phyloP scores from a whole-genome alignment of 2,329 filamentous ascomycete species.

The Colletotrichum sublineola region DNA sequence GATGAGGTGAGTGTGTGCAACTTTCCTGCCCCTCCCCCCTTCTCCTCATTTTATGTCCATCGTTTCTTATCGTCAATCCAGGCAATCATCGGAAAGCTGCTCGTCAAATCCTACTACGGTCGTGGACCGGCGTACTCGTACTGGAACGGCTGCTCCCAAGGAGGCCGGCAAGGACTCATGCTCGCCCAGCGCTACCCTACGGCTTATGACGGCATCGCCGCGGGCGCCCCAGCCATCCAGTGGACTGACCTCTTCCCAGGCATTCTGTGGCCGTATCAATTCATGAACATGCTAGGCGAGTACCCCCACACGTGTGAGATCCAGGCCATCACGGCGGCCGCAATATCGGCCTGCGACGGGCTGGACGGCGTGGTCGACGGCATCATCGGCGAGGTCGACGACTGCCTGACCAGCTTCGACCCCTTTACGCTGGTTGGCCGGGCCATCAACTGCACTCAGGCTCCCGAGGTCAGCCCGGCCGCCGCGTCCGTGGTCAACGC shows the following conservation, averaged over 20 bases:
- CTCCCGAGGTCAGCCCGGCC: constrained; percentile 10
- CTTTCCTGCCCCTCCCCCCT: no score
- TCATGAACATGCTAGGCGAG: constrained; percentile 23
- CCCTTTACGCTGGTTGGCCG: constrained; percentile 17
- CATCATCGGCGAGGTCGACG: constrained; percentile 56
- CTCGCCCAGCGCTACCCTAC: constrained; percentile 65
- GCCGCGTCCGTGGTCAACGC: constrained; percentile 43
- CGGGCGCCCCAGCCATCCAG: constrained; percentile 58
- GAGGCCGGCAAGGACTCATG: constrained; percentile 68
- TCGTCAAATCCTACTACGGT: constrained; percentile 64
- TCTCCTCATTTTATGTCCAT: background rate
- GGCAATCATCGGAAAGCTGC: constrained; percentile 61
- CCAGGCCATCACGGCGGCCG: constrained; percentile 54
- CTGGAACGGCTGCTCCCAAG: constrained; percentile 66
- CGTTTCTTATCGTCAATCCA: background rate
- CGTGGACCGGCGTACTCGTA: constrained; percentile 59
- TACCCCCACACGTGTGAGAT: constrained; percentile 42
- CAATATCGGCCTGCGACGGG: constrained; percentile 60
- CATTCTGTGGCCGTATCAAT: constrained; percentile 36
- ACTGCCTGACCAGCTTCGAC: constrained; percentile 29
- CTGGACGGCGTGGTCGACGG: constrained; percentile 62
- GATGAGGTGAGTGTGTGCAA: constrained; percentile 46
- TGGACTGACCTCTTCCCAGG: constrained; percentile 28
- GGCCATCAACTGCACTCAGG: constrained; percentile 8
- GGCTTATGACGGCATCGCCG: constrained; percentile 67